A percentile compares a stretch with the other conserved stretches of the same genome.
Conservation (phyloP, 2,329 filamentous ascomycete species). For the Ceratocystiopsis minuta region DNA sequence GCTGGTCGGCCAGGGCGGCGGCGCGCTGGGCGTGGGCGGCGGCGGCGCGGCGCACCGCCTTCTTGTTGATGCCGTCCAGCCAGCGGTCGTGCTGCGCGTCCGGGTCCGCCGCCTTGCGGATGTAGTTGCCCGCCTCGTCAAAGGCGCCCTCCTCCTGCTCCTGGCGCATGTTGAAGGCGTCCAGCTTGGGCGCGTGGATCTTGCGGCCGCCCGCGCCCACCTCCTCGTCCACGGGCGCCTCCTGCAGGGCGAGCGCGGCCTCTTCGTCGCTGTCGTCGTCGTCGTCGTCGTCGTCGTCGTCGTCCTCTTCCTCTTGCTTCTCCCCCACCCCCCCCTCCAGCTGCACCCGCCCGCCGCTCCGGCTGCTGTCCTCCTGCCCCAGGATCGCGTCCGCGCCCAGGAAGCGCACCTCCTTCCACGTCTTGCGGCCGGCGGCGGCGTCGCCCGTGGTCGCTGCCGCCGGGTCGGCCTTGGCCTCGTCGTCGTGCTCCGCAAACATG, state of each 20-base stretch:
- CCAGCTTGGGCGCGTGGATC: constrained; percentile 79
- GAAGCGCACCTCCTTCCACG: constrained; percentile 44
- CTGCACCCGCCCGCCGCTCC: constrained; percentile 1
- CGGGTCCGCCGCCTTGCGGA: constrained; percentile 74
- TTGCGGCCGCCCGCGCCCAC: constrained; percentile 81
- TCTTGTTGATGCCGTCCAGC: constrained; percentile 84
- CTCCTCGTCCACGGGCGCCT: constrained; percentile 69
- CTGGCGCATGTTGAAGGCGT: constrained; percentile 83
- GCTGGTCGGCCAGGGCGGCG: constrained; percentile 52
- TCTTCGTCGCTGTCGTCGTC: constrained; percentile 42
- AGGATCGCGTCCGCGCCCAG: constrained; percentile 47
- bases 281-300: constrained; percentile 15
- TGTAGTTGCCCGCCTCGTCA: constrained; percentile 78
- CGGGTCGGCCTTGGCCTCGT: constrained; percentile 33
- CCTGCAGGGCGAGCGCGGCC: constrained; percentile 55
- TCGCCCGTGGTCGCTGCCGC: neutral
- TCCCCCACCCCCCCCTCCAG: constrained; percentile 14
- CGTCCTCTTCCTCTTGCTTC: constrained; percentile 46
- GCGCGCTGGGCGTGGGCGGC: constrained; percentile 78
- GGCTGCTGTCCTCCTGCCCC: constrained; percentile 48
- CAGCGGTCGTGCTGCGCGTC: constrained; percentile 83
- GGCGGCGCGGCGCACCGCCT: constrained; percentile 75
- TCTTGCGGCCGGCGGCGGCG: constrained; percentile 27
- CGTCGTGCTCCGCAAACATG: constrained; percentile 58
- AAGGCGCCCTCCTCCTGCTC: constrained; percentile 90